Percentiles rank a stretch among this genome's conserved stretches.
phyloP scores from a whole-genome alignment of 1,284 basidiomycete species.

The Tylopilus sp. region DNA sequence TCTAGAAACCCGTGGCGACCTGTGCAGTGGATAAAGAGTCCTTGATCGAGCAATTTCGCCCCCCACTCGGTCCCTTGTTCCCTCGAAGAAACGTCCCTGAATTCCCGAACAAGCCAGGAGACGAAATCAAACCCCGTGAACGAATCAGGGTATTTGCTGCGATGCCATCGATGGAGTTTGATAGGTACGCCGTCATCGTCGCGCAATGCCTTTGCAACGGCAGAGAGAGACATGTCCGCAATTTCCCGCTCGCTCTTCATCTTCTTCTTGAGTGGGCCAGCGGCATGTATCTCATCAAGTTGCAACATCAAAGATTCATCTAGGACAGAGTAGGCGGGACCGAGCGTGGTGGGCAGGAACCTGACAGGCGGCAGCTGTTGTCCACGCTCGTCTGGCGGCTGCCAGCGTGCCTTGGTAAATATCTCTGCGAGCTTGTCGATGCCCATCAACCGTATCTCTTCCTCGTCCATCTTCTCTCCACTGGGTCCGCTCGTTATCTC shows the following conservation, averaged over 20 bases:
- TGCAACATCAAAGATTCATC: slow-evolving; percentile 77
- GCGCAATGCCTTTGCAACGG: slow-evolving; percentile 74
- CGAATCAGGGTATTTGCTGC: slow-evolving; percentile 63
- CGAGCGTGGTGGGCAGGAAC: slow-evolving; percentile 77
- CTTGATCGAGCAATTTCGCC: slow-evolving; percentile 67
- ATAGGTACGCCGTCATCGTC: slow-evolving; percentile 76
- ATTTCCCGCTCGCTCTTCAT: slow-evolving; percentile 73
- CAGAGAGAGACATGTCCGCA: slow-evolving; percentile 52
- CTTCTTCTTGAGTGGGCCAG: slow-evolving; percentile 72
- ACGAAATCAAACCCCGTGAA: slow-evolving; percentile 87
- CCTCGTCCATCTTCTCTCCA: slow-evolving; percentile 75
- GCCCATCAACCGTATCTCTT: slow-evolving; percentile 85
- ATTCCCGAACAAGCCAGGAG: slow-evolving; percentile 83
- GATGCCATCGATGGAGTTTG: slow-evolving; percentile 76
- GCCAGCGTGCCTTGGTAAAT: slow-evolving; percentile 80
- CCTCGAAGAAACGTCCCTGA: slow-evolving; percentile 76
- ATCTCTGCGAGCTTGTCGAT: slow-evolving; percentile 90
- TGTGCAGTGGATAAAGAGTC: slow-evolving; percentile 79
- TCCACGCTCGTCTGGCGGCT: slow-evolving; percentile 55
- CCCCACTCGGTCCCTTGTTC: slow-evolving; percentile 82
- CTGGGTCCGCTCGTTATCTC: slow-evolving; percentile 50
- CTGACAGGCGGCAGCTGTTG: slow-evolving; percentile 55
- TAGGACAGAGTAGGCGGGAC: slow-evolving; percentile 71
- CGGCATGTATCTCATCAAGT: slow-evolving; percentile 74
- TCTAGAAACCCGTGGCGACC: slow-evolving; percentile 79